phyloP scores from a whole-genome alignment of 202 grass and related monocot genomes.

The Carex arenaria region DNA sequence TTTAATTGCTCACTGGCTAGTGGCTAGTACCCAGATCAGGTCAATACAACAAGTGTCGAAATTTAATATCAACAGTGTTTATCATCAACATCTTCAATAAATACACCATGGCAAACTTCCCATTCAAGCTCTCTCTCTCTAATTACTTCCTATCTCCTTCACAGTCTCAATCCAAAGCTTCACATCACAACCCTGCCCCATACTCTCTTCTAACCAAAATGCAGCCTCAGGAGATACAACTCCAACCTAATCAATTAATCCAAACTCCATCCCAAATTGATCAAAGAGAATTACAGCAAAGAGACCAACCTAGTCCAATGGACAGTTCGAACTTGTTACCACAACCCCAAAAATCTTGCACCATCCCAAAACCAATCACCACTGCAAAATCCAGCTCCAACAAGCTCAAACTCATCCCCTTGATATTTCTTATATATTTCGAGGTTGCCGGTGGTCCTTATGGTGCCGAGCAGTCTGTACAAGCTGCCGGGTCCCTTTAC shows the following conservation, averaged over 20 bases:
- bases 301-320: neutral
- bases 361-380: constrained; percentile 17
- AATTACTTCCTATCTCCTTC: neutral
- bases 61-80: neutral
- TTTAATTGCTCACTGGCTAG: neutral
- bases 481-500: constrained; percentile 19
- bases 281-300: neutral
- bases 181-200: neutral
- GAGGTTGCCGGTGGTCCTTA: constrained; percentile 64
- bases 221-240: constrained; percentile 11
- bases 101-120: constrained; percentile 9
- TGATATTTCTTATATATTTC: constrained; percentile 70
- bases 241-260: neutral
- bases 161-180: neutral
- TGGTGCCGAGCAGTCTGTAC: constrained; percentile 23
- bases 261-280: constrained; percentile 1
- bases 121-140: constrained; percentile 10
- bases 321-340: constrained; percentile 21
- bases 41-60: neutral
- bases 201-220: constrained; percentile 20
- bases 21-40: no score
- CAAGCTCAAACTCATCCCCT: constrained; percentile 49
- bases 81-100: neutral
- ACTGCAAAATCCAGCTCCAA: constrained; percentile 14
- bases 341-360: neutral